A percentile compares a stretch with the other conserved stretches of the same genome.
Evolutionary conservation across 768 basidiomycete species (phyloP).

Genomic region (Xerocomellus chrysenteron): DNA sequence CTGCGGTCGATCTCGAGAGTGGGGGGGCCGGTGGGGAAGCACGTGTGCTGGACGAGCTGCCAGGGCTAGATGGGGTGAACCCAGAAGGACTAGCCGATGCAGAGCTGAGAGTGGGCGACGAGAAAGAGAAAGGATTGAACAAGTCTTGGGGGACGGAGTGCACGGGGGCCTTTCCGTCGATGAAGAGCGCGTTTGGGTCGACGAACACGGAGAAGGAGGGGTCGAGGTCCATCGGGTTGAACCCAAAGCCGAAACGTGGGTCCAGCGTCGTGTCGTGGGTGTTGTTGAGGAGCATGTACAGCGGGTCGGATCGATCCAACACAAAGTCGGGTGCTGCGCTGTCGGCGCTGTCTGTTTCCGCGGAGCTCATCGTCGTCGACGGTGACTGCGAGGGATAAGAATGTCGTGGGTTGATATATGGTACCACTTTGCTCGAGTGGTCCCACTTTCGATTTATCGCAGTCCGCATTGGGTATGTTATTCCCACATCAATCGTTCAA

Average conservation of each 20-base stretch:
- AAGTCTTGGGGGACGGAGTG: slow-evolving; percentile 29
- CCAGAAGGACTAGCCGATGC: slow-evolving; percentile 27
- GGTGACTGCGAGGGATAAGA: neutral
- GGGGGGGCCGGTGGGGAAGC: slow-evolving; percentile 31
- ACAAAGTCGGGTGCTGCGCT: slow-evolving; percentile 37
- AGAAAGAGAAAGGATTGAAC: slow-evolving; percentile 41
- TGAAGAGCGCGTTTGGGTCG: slow-evolving; percentile 63
- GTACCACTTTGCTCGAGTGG: slow-evolving; percentile 26
- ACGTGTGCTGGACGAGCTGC: slow-evolving; percentile 29
- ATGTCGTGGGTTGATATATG: slow-evolving; percentile 8
- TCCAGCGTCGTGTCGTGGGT: slow-evolving; percentile 35
- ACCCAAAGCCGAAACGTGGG: slow-evolving; percentile 38
- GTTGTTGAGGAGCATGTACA: slow-evolving; percentile 57
- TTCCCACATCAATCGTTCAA: slow-evolving; percentile 24
- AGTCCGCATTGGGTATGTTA: slow-evolving; percentile 15
- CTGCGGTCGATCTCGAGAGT: slow-evolving; percentile 22
- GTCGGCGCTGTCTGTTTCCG: slow-evolving; percentile 16
- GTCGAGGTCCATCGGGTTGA: slow-evolving; percentile 57
- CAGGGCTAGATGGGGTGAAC: slow-evolving; percentile 25
- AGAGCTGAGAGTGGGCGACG: slow-evolving; percentile 35
- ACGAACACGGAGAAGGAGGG: slow-evolving; percentile 46
- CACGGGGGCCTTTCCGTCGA: slow-evolving; percentile 29
- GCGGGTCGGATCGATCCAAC: slow-evolving; percentile 56
- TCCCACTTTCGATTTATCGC: slow-evolving; percentile 23
- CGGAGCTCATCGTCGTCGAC: slow-evolving; percentile 17